Conservation (phyloP, 768 basidiomycete genomes). For the Crepidotus variabilis region DNA sequence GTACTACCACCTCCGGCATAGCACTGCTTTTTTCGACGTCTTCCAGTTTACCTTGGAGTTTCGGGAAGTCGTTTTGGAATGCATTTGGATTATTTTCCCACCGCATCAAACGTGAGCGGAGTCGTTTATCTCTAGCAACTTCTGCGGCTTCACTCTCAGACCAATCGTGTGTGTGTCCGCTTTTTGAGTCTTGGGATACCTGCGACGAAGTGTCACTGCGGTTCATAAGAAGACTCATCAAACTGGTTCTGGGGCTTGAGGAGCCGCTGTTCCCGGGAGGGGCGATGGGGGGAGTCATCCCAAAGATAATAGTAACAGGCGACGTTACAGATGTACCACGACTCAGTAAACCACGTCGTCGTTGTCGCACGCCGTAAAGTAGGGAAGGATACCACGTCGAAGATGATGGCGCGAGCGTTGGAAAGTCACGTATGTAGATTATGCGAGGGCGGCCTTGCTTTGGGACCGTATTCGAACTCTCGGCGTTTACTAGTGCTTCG, state of each 20-base stretch:
- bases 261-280: conserved; percentile 32
- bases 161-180: conserved; percentile 42
- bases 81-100: conserved; percentile 67
- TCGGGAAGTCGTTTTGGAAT: conserved; percentile 63
- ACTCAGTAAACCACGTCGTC: conserved; percentile 63
- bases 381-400: conserved; percentile 80
- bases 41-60: conserved; percentile 32
- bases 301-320: conserved; percentile 83
- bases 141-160: conserved; percentile 65
- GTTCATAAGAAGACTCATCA: conserved; percentile 45
- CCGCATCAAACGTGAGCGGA: conserved; percentile 64
- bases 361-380: conserved; percentile 70
- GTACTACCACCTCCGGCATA: conserved; percentile 45
- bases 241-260: conserved; percentile 26
- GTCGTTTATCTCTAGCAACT: conserved; percentile 65
- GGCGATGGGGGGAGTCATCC: conserved; percentile 76
- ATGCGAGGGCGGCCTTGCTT: conserved; percentile 49
- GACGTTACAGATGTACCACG: conserved; percentile 55
- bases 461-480: background rate
- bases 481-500: conserved; percentile 69
- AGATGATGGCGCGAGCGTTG: conserved; percentile 68
- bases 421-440: conserved; percentile 81
- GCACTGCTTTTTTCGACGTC: conserved; percentile 33
- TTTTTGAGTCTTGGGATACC: conserved; percentile 26
- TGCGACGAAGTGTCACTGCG: conserved; percentile 31